Base-by-base conservation (phyloP, 805 yeast genomes). In the Torulaspora franciscae region DNA sequence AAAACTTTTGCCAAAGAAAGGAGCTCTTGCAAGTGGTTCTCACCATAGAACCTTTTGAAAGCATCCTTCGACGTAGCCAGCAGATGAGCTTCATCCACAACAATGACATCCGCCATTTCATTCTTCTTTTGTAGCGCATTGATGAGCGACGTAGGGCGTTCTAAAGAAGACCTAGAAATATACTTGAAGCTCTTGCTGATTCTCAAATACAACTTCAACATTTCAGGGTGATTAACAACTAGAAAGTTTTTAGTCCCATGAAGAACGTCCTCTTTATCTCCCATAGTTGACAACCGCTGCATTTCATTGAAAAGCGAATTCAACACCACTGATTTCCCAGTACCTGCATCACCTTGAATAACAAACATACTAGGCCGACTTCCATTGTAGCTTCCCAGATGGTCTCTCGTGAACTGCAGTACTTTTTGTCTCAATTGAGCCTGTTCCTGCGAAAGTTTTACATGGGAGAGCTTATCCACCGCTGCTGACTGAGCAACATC, bases 341-440 rank as follows among this genome's bases (percentile, higher is more conserved):
- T 73, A 19, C 77, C 77, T 5, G 76, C 76, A 57, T 71, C 74
- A 40, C 77, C 77, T 47, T 71, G 66, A 40, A 73, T 70, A 1
- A 71, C 70, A 52, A 65, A 72, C 50, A 69, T 61, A 0, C 72
- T 59, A 1, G 72, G 58, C 30, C 34, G 26, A 14, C 36, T 37
- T 43, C 50, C 24, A 2, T 52, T 45, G 40, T 46, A 46, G 11
- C 46, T 37, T 1, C 39, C 27, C 8, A 71, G 43, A 23, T 61
- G 50, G 0, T 54, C 42, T 26, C 60, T 53, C 22, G 62, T 56
- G 49, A 70, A 72, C 0, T 52, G 24, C 40, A 72, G 39, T 3
- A 67, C 59, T 6, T 52, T 54, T 6, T 48, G 36, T 43, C 61
- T 69, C 33, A 72, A 48, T 6, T 22, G 28, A 4, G 42, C 10